Percentiles rank a stretch among this genome's conserved stretches.
These are phyloP conservation scores for Penicillium sp. DNA, from an alignment of 2,329 filamentous ascomycete genomes.

Conservation along the genomic window DNA sequence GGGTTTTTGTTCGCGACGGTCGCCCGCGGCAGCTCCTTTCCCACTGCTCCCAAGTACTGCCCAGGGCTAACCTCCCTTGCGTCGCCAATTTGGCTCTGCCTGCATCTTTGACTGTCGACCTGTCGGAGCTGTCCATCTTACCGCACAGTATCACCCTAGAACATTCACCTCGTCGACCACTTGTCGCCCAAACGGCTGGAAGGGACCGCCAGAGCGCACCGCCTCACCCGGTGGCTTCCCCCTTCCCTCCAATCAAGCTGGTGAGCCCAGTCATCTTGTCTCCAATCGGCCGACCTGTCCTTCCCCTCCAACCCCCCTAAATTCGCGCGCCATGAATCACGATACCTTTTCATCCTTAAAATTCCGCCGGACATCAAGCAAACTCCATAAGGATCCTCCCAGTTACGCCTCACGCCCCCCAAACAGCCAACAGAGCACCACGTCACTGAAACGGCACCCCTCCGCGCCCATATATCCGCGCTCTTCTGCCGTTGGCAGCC, in stretches of 20 bases:
- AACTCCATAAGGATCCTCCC: conserved; percentile 52
- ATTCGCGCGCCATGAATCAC: conserved; percentile 42
- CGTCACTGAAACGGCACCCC: conserved; percentile 52
- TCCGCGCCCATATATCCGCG: conserved; percentile 53
- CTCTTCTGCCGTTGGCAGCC: conserved; percentile 43
- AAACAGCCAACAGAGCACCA: conserved; percentile 49
- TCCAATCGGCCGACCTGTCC: conserved; percentile 27
- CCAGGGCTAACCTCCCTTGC: conserved; percentile 26
- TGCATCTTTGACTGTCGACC: conserved; percentile 23
- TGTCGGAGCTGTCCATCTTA: conserved; percentile 24
- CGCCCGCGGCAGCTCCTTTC: conserved; percentile 27
- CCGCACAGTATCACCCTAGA: conserved; percentile 25
- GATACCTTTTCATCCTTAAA: conserved; percentile 44
- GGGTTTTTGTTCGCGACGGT: conserved; percentile 22
- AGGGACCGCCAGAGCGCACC: conserved; percentile 29
- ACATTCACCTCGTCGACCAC: conserved; percentile 16
- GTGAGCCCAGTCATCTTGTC: conserved; percentile 21
- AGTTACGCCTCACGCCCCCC: conserved; percentile 47
- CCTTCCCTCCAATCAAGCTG: conserved; percentile 30
- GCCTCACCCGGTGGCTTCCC: conserved; percentile 32
- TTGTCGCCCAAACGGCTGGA: conserved; percentile 22
- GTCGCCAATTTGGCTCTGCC: conserved; percentile 27
- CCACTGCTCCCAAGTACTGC: not conserved
- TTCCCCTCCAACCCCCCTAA: conserved; percentile 35
- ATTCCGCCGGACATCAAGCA: conserved; percentile 48